Percentiles rank a stretch among this genome's conserved stretches.
Evolutionary conservation across 805 yeast genomes (phyloP).

Genomic region (Candida insectalens): DNA sequence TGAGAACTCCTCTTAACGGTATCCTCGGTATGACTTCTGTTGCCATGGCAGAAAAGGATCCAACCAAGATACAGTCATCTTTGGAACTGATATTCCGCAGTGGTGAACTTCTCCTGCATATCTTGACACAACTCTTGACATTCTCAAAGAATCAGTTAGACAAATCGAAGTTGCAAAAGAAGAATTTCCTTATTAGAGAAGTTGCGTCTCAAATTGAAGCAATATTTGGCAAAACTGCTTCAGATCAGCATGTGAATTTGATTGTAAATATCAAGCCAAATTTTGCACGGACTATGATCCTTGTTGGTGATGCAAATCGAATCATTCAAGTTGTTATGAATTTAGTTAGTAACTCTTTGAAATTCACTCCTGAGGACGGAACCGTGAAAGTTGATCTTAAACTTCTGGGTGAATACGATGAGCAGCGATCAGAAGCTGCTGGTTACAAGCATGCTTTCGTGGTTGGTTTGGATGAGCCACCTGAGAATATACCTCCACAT

Average conservation of each 20-base stretch:
- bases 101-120: conserved; percentile 83
- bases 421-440: conserved; percentile 30
- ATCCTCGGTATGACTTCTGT: conserved; percentile 93
- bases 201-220: conserved; percentile 78
- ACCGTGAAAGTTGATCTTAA: conserved; percentile 55
- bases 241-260: conserved; percentile 65
- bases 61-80: conserved; percentile 57
- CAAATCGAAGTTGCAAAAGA: conserved; percentile 71
- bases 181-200: conserved; percentile 71
- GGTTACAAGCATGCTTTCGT: conserved; percentile 39
- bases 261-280: conserved; percentile 56
- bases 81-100: conserved; percentile 78
- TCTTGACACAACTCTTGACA: conserved; percentile 81
- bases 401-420: conserved; percentile 66
- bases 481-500: conserved; percentile 1
- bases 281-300: conserved; percentile 46
- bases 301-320: conserved; percentile 84
- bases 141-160: conserved; percentile 89
- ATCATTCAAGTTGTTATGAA: conserved; percentile 90
- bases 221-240: conserved; percentile 73
- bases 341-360: conserved; percentile 79
- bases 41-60: conserved; percentile 79
- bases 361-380: conserved; percentile 89
- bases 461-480: conserved; percentile 12
- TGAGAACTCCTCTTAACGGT: conserved; percentile 93